These are phyloP conservation scores for Emergomyces africanus DNA, from an alignment of 2,329 filamentous ascomycete genomes.

Conservation along the genomic window DNA sequence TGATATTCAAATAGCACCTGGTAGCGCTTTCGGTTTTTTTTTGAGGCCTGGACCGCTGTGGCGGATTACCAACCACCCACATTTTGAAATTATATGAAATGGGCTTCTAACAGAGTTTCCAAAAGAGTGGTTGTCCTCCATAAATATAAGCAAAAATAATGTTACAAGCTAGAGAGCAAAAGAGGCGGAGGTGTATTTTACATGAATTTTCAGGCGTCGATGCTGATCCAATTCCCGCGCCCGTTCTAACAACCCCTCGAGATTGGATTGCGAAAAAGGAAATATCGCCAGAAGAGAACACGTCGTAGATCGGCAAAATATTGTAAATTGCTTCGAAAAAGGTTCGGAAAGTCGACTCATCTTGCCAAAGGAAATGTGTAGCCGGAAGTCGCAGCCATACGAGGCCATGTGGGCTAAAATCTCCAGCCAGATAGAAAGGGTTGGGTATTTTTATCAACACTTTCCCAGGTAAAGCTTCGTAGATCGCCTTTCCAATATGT, in stretches of 20 bases:
- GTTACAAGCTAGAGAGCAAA: background rate
- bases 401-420: background rate
- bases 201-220: background rate
- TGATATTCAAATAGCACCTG: background rate
- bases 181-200: background rate
- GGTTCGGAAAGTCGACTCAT: background rate
- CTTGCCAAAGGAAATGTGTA: background rate
- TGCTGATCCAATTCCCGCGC: background rate
- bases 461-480: background rate
- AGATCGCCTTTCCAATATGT: background rate
- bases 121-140: background rate
- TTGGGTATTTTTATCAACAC: background rate
- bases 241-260: background rate
- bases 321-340: background rate
- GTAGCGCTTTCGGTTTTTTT: background rate
- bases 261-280: background rate
- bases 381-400: background rate
- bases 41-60: background rate
- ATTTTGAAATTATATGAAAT: background rate
- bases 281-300: background rate
- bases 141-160: background rate
- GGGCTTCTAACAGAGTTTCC: background rate
- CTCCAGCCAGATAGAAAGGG: background rate
- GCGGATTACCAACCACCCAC: background rate
- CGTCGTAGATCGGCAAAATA: background rate